Conservation (phyloP, 2,329 filamentous ascomycete species). For the Pestalotiopsis sp. region DNA sequence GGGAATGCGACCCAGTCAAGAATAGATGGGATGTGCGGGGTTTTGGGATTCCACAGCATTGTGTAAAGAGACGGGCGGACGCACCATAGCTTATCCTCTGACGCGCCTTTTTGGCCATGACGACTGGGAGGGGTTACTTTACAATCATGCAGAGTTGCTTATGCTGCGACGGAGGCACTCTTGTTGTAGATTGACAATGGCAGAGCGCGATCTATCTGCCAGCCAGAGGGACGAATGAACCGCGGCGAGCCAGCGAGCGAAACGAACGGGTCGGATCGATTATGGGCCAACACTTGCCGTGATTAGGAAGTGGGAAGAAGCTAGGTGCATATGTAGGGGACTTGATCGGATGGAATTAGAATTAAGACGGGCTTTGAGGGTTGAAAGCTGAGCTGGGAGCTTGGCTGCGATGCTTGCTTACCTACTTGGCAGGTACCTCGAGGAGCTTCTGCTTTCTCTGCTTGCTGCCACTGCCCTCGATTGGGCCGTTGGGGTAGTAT, state of each 20-base stretch:
- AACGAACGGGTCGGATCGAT: neutral
- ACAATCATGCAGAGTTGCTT: constrained; percentile 10
- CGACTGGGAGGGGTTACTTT: constrained; percentile 20
- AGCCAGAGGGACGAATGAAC: neutral
- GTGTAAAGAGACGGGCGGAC: constrained; percentile 26
- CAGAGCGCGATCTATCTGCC: neutral
- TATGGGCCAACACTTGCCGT: neutral
- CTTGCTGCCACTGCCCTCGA: neutral
- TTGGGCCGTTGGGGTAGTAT: no score
- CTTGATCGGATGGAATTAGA: neutral
- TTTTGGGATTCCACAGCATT: constrained; percentile 14
- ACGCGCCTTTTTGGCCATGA: constrained; percentile 66
- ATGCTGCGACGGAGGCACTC: neutral
- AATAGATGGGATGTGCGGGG: constrained; percentile 23
- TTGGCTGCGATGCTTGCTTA: neutral
- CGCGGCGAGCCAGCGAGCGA: neutral
- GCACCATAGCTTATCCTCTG: constrained; percentile 69
- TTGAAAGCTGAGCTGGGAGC: neutral
- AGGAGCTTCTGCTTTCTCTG: neutral
- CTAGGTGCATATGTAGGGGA: neutral
- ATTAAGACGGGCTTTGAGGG: neutral
- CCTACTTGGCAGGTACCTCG: neutral
- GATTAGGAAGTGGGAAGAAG: neutral
- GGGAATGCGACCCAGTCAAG: neutral
- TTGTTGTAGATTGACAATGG: neutral